Evolutionary conservation across 176 grass and related monocot genomes (phyloP), one percentile per base, ranked within the genome.

Genomic region (Raddia guianensis): DNA sequence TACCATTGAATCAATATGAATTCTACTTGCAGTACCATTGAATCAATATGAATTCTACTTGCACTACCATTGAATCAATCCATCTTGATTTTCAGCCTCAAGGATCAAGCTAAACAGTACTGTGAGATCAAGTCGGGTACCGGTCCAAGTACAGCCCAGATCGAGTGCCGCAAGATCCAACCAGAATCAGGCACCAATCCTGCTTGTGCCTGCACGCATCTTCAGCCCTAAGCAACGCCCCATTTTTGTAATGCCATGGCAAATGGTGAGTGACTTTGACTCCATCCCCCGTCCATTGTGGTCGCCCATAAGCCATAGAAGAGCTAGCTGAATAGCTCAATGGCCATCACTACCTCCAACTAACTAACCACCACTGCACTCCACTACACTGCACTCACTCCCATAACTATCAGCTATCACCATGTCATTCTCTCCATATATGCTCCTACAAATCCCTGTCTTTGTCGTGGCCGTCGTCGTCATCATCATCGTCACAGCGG

Each of bases 361-460:
- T 62, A 91, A 68, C 84, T 70, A 76, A 70, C 82, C 77, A 85
- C 82, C 49, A 40, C 37, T 40, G 37, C 37, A 40, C 37, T 40
- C 37, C 37, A 2, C 3, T 40, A 40, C 61, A 66, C 68, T 71
- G 68, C 64, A 55, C 56, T 77, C 62, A 27, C 27, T 27, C 27
- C 69, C 82, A 54, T 70, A 63, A 42, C 70, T 70, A 75, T 89
- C 82, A 47, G 27, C 37, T 40, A 40, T 40, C 37, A 40, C 70
- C 87, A 64, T 89, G 76, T 50, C 82, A 42, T 46, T 54, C 9
- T 9, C 37, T 18, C 72, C 51, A 5, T 27, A 27, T 27, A 27
- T 47, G 67, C 59, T 78, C 83, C 88, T 88, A 91, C 89, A 93
- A 87, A 81, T 84, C 77, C 70, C 77, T 35, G 70, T 88, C 89